Evolutionary conservation across 169 alveolate species (phyloP), one percentile per base, ranked within the genome.

Genomic region (Plasmodium adleri): DNA sequence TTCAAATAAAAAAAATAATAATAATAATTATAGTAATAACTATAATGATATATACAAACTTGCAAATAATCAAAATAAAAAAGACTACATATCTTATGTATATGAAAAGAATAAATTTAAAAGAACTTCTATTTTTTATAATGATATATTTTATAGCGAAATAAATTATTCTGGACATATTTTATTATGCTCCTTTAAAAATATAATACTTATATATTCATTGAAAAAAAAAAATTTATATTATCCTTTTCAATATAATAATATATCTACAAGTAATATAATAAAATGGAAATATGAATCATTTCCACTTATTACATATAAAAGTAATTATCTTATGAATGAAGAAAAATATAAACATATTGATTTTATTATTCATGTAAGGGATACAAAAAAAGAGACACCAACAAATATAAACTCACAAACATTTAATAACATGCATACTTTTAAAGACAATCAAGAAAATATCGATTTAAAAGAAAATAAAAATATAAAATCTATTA

Each of bases 131-230:
- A 12, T 63, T 32, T 63, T 63, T 63, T 13, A 63, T n/a, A 63
- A 24, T 2, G 72, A 63, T 32, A 63, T 63, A 9, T 63, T 24
- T 12, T 63, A 63, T 63, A 63, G 49, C 8, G 72, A 63, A 24
- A 15, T 63, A 32, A 13, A 63, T 63, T 26, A n/a, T 15, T 15
- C 15, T 24, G 72, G 72, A 17, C 20, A 24, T 20, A 15, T 63
- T 15, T 13, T 63, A 39, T 15, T 63, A 63, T 63, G 72, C 5
- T 63, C 45, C 7, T 63, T 63, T 32, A 63, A 63, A 24, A 24
- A 63, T 63, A 15, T 24, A 2, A 39, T 63, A 32, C 26, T 63
- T n/a, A 9, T 63, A 15, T 63, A 63, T 63, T 24, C 28, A 63
- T 15, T 32, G 17, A 32, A 63, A 26, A 13, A 9, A 9, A 63